phyloP scores from a whole-genome alignment of 129 eudicot species.

The Escallonia rubra region DNA sequence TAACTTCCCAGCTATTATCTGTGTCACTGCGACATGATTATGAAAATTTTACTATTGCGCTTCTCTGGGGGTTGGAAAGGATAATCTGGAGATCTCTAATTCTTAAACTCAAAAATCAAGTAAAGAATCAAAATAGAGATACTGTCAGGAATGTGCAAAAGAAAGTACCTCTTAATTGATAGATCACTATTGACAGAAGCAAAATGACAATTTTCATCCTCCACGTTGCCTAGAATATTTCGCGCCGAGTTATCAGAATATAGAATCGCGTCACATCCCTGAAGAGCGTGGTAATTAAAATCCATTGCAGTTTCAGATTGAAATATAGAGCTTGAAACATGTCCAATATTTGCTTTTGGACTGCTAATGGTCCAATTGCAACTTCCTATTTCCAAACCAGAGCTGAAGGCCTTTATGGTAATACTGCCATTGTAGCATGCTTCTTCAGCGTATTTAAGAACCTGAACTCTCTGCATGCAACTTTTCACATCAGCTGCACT shows the following conservation, averaged over 20 bases:
- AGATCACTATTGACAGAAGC: slow-evolving; percentile 13
- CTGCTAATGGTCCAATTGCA: slow-evolving; percentile 68
- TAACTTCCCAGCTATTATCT: slow-evolving; percentile 16
- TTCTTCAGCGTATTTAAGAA: slow-evolving; percentile 79
- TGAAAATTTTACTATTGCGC: neutral
- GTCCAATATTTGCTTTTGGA: slow-evolving; percentile 50
- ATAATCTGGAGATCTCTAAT: neutral
- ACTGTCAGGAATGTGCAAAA: slow-evolving; percentile 1
- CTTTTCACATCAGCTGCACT: slow-evolving; percentile 88
- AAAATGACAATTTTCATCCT: slow-evolving; percentile 20
- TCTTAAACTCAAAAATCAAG: no score
- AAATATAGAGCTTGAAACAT: slow-evolving; percentile 51
- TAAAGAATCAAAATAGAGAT: neutral
- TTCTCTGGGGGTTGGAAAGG: neutral
- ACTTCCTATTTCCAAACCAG: slow-evolving; percentile 86
- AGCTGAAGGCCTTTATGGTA: slow-evolving; percentile 62
- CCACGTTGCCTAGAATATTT: slow-evolving; percentile 13
- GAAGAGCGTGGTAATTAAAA: slow-evolving; percentile 55
- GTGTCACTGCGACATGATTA: slow-evolving; percentile 27
- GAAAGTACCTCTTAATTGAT: slow-evolving; percentile 32
- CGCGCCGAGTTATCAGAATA: slow-evolving; percentile 55
- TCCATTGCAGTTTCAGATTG: slow-evolving; percentile 49
- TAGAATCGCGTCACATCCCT: slow-evolving; percentile 55
- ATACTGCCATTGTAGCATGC: slow-evolving; percentile 73
- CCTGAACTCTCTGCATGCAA: slow-evolving; percentile 61